Percentiles rank a stretch among this genome's conserved stretches.
phyloP scores from a whole-genome alignment of 495 filamentous ascomycete genomes.

The Neurospora tetraspora region DNA sequence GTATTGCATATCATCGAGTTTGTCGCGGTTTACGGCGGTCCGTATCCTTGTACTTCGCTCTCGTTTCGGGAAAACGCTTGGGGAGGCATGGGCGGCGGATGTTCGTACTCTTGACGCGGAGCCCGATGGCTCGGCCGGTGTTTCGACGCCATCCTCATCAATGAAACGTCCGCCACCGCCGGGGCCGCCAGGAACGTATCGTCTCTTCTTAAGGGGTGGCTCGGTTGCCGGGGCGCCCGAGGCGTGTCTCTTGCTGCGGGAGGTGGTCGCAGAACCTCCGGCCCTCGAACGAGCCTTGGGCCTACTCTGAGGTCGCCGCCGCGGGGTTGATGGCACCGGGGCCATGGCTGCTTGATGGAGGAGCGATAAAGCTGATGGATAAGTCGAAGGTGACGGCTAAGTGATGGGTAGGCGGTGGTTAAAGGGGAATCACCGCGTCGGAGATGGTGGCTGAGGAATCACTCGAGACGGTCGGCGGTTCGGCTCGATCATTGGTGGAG shows the following conservation, averaged over 20 bases:
- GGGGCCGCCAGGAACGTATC: conserved; percentile 68
- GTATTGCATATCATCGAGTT: conserved; percentile 45
- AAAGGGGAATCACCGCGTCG: conserved; percentile 5
- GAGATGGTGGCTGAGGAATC: conserved; percentile 13
- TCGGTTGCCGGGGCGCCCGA: conserved; percentile 37
- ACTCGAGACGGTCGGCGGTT: conserved; percentile 7
- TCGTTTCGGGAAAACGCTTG: conserved; percentile 34
- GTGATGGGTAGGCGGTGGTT: background rate
- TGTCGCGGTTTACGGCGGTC: conserved; percentile 36
- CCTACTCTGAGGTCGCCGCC: conserved; percentile 28
- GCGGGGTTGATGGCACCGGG: conserved; percentile 32
- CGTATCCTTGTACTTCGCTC: conserved; percentile 45
- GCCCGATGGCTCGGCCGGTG: conserved; percentile 24
- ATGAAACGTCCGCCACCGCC: conserved; percentile 72
- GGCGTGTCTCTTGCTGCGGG: conserved; percentile 28
- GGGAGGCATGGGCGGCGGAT: conserved; percentile 26
- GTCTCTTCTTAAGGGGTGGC: conserved; percentile 41
- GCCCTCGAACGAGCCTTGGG: conserved; percentile 34
- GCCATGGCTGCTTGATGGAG: conserved; percentile 24
- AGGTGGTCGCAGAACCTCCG: conserved; percentile 26
- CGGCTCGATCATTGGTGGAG: conserved; percentile 9
- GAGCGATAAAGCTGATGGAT: background rate
- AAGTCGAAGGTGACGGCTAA: conserved; percentile 2
- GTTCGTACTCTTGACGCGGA: conserved; percentile 23
- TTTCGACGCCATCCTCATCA: conserved; percentile 49